phyloP scores from a whole-genome alignment of 108 stramenopile species.

The Cafeteria roenbergensis region DNA sequence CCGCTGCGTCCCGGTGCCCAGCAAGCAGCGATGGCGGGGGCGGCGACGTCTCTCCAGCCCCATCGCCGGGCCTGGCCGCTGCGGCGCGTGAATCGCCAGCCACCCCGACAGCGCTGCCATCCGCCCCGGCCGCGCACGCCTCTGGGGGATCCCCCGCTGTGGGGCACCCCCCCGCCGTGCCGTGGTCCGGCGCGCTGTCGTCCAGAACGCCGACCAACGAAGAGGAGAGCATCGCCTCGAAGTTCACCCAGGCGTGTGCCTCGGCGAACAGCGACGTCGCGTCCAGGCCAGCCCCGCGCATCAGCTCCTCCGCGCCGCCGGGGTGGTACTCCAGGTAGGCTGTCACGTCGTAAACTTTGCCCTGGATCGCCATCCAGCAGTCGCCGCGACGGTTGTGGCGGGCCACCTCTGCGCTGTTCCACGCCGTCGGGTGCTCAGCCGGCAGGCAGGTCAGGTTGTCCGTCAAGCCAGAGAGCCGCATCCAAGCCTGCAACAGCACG shows the following conservation, averaged over 20 bases:
- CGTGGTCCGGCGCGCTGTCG: not conserved
- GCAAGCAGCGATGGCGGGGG: not conserved
- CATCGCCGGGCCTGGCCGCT: too few species aligned
- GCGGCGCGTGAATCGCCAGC: too few species aligned
- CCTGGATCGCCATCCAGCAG: slow-evolving; percentile 40
- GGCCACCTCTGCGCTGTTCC: slow-evolving; percentile 28
- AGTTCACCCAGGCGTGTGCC: slow-evolving; percentile 18
- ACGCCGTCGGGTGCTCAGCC: not conserved
- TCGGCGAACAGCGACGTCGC: slow-evolving; percentile 43
- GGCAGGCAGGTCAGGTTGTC: not conserved
- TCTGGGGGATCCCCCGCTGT: not conserved
- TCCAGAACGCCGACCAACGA: slow-evolving; percentile 7
- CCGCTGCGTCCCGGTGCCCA: not conserved
- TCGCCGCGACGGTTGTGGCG: slow-evolving; percentile 29
- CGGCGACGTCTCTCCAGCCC: not conserved
- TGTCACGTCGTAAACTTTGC: slow-evolving; percentile 47
- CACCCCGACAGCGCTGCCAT: not conserved
- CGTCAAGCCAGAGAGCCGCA: not conserved
- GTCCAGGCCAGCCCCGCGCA: slow-evolving; percentile 35
- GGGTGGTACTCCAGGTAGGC: slow-evolving; percentile 50
- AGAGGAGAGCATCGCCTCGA: slow-evolving; percentile 1
- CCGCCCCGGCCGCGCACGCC: not conserved
- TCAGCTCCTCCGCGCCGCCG: slow-evolving; percentile 35
- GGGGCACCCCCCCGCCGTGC: not conserved
- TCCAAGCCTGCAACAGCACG: slow-evolving; percentile 18